phyloP scores from a whole-genome alignment of 257 asterid genomes.

The Perilla frutescens region DNA sequence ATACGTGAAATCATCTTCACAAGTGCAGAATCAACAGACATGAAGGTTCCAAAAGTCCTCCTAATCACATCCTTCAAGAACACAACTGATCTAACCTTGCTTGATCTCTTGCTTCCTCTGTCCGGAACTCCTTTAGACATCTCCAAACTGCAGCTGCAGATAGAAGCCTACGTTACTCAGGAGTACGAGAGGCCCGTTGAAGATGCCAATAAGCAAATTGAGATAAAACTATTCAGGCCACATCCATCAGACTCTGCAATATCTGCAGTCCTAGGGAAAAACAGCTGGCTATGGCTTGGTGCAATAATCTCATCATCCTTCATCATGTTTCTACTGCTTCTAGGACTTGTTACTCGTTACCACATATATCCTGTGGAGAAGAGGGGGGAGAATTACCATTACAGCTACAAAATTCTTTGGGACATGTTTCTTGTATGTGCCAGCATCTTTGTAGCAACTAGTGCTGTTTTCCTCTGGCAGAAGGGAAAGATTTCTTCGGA shows the following conservation, averaged over 20 bases:
- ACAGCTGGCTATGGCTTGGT: slow-evolving; percentile 76
- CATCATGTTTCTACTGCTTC: slow-evolving; percentile 52
- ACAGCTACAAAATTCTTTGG: slow-evolving; percentile 55
- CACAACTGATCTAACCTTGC: slow-evolving; percentile 50
- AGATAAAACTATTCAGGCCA: slow-evolving; percentile 46
- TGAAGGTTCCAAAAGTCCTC: slow-evolving; percentile 44
- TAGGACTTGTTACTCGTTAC: slow-evolving; percentile 58
- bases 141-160: slow-evolving; percentile 44
- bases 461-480: slow-evolving; percentile 56
- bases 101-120: slow-evolving; percentile 59
- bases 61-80: slow-evolving; percentile 58
- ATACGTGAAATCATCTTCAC: slow-evolving; percentile 51
- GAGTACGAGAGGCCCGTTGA: slow-evolving; percentile 45
- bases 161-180: slow-evolving; percentile 61
- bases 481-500: slow-evolving; percentile 38
- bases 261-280: slow-evolving; percentile 52
- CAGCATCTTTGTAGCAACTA: slow-evolving; percentile 51
- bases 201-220: slow-evolving; percentile 34
- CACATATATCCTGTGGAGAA: slow-evolving; percentile 58
- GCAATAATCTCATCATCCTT: slow-evolving; percentile 63
- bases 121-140: slow-evolving; percentile 36
- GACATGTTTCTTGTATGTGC: slow-evolving; percentile 56
- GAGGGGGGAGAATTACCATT: slow-evolving; percentile 53
- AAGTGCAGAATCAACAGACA: slow-evolving; percentile 13
- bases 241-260: slow-evolving; percentile 46